Evolutionary conservation across 2,329 filamentous ascomycete species (phyloP).

Genomic region (Coniochaeta ligniaria): DNA sequence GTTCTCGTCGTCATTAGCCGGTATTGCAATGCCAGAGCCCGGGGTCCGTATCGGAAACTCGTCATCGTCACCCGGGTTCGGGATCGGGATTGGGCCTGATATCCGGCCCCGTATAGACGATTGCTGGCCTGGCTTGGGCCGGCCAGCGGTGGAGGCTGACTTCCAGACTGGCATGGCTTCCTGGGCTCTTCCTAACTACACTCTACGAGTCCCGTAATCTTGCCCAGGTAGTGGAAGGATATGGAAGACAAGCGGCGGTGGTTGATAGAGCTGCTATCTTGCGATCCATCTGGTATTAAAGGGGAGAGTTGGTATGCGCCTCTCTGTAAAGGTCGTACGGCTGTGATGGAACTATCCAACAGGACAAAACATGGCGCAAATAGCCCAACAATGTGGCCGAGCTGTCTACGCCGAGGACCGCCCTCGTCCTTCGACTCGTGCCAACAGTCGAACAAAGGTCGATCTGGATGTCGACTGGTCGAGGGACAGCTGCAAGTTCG

Average conservation of each 20-base stretch:
- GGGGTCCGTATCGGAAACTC: slow-evolving; percentile 46
- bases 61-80: slow-evolving; percentile 38
- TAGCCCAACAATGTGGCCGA: neutral
- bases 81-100: slow-evolving; percentile 53
- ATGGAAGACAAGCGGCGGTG: slow-evolving; percentile 6
- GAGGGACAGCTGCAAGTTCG: neutral
- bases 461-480: neutral
- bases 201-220: neutral
- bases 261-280: neutral
- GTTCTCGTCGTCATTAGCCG: slow-evolving; percentile 20
- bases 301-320: neutral
- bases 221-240: neutral
- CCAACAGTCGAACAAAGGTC: neutral
- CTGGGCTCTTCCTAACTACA: neutral
- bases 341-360: neutral
- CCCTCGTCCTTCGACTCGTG: neutral
- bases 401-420: neutral
- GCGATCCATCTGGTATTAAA: neutral
- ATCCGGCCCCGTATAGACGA: slow-evolving; percentile 49
- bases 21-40: slow-evolving; percentile 26
- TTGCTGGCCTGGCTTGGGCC: slow-evolving; percentile 29
- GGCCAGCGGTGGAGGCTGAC: slow-evolving; percentile 29
- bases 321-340: neutral
- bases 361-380: slow-evolving; percentile 5
- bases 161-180: slow-evolving; percentile 39